Evolutionary conservation across 169 alveolate genomes (phyloP), one percentile per base, ranked within the genome.

Genomic region (Pseudocohnilembus persalinus): DNA sequence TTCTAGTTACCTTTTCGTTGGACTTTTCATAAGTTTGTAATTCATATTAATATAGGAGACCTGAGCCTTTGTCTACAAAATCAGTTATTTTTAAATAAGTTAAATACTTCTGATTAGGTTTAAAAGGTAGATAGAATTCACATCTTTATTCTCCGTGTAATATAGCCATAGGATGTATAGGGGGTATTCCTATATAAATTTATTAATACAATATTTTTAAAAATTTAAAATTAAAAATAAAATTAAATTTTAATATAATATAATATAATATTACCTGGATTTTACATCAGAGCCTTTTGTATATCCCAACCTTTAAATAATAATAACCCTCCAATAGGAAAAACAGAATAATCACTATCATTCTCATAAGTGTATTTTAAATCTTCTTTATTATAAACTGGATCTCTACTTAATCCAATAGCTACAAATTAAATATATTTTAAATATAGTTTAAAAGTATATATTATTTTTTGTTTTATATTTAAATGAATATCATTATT

Each of bases 181-280:
- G 86, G 30, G 98, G 98, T 1, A 95, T 30, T 31, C 97, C 98
- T 49, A n/a, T n/a, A n/a, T n/a, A n/a, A n/a, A n/a, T n/a, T n/a
- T n/a, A n/a, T n/a, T 49, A 49, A 49, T 11, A 49, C 20, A 49
- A 11, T 11, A 49, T 49, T 11, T 20, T 49, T 11, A 49, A 11
- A 11, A 49, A 49, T 4, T 49, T 49, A 11, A 11, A 11, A 49
- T 11, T 49, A 20, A n/a, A n/a, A n/a, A n/a, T n/a, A n/a, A n/a
- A 4, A 49, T 49, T 49, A 11, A 49, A 49, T 49, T 49, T 49
- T 4, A 49, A 49, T 49, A 49, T 49, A 20, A 49, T 49, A 49
- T 49, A 49, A 49, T 49, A n/a, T n/a, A n/a, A n/a, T n/a, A n/a
- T n/a, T n/a, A 49, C 68, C 68, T 11, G 68, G 68, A 49, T 11